Evolutionary conservation across 2,329 filamentous ascomycete genomes (phyloP), one percentile per base, ranked within the genome.

Genomic region (Diaporthe amygdali): DNA sequence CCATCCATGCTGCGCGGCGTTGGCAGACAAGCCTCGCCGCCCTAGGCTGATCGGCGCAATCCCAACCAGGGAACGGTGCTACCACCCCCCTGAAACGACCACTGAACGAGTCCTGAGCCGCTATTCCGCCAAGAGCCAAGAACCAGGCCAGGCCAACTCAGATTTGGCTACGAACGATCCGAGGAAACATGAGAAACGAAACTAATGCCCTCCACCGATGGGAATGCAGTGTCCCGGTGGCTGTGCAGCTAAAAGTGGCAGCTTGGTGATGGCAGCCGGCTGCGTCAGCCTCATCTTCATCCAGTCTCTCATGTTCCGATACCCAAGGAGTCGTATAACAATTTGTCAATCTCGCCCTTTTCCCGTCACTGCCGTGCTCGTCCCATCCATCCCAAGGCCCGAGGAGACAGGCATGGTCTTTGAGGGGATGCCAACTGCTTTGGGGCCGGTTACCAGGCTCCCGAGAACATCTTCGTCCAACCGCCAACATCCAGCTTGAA

Each of bases 21-120:
- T 0, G 34, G 27, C 47, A 30, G 52, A 52, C 54, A 63, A 68
- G 54, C 44, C 27, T 69, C 54, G 51, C 46, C 52, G 69, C 54
- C 59, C 30, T 59, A 37, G 46, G 69, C 54, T 39, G 69, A 71
- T 71, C 69, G 46, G 37, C 69, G 39, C 46, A 61, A 61, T 63
- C 46, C 56, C 25, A 22, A n/a, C 20, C 44, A 15, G 27, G 44
- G 59, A 47, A 47, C 22, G 12, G 25, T 34, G 27, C 59, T 47
- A 52, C 25, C 25, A 20, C 52, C n/a, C 49, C 34, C 51, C 54
- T 71, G 69, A 71, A 71, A 71, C 69, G 52, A 30, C 49, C 47
- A 46, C 47, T 52, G 68, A 67, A 37, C 44, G 17, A 69, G 47
- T 69, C 55, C 22, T 46, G 32, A 14, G 46, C 55, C 49, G 59